Percentiles rank a stretch among this genome's conserved stretches.
These are phyloP conservation scores for Pseudogymnoascus sp. DNA, from an alignment of 2,329 filamentous ascomycete species.

Conservation along the genomic window DNA sequence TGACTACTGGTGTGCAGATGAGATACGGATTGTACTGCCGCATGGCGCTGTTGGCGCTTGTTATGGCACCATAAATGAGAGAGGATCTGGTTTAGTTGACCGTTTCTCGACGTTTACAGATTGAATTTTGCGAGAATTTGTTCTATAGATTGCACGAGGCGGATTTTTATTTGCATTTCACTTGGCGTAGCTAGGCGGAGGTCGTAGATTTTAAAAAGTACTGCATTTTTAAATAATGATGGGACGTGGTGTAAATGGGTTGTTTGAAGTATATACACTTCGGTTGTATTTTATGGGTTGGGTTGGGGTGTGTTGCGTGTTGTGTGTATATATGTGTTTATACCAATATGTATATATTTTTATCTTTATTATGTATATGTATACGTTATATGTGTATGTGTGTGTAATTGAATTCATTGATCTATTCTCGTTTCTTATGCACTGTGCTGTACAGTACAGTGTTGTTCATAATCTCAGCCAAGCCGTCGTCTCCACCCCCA, in stretches of 20 bases:
- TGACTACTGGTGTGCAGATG: conserved; percentile 55
- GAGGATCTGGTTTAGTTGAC: background rate
- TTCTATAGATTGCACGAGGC: background rate
- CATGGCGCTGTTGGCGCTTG: conserved; percentile 92
- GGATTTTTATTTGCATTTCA: conserved; percentile 7
- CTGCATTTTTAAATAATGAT: conserved; percentile 9
- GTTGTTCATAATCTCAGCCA: background rate
- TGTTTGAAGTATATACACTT: conserved; percentile 6
- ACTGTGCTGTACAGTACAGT: background rate
- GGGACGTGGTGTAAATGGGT: conserved; percentile 6
- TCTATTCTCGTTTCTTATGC: background rate
- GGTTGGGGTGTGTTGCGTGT: conserved; percentile 8
- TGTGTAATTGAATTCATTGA: background rate
- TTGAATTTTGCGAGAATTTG: background rate
- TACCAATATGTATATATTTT: conserved; percentile 3
- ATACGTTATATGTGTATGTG: background rate
- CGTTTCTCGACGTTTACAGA: background rate
- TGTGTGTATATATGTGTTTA: conserved; percentile 8
- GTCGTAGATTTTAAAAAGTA: conserved; percentile 9
- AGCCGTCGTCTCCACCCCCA: background rate
- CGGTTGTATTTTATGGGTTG: conserved; percentile 7
- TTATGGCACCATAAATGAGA: conserved; percentile 52
- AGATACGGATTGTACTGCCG: conserved; percentile 94
- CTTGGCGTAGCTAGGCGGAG: conserved; percentile 7
- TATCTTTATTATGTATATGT: background rate